Evolutionary conservation across 1,284 basidiomycete species (phyloP), one percentile per base, ranked within the genome.

Genomic region (Cutaneotrichosporon mucoides): DNA sequence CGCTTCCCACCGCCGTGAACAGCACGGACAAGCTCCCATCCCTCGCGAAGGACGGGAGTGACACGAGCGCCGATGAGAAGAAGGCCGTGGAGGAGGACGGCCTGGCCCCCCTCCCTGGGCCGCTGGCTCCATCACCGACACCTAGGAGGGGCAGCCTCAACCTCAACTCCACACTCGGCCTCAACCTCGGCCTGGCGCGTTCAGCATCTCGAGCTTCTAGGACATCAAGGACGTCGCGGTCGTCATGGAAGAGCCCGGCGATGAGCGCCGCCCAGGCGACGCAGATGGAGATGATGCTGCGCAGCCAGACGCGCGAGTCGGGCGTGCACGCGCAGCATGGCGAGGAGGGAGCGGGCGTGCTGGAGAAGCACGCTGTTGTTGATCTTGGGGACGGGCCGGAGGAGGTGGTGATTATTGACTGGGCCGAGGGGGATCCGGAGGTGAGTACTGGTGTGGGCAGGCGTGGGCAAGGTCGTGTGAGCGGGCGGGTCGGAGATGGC

Each of bases 331-430:
- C 35, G 9, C 45, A 7, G 45, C 24, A 24, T 11, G 58, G 49
- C 24, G 59, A 51, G 4, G 38, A 13, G 12, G 49, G 16, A 9
- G 37, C 51, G 34, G 61, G 61, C 7, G 55, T 63, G 40, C 36
- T 57, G 3, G 62, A 63, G 50, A 58, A 55, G 49, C 41, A 24
- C 6, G 36, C 44, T 3, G 33, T 15, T 1, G 52, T 64, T 6
- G 63, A 65, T 41, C 42, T 59, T 9, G 63, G 63, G 1, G 33
- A 59, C 6, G 63, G 63, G 9, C 61, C 58, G 3, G 73, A 73
- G 53, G 69, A 72, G 40, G 69, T 73, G 2, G 55, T 72, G 7
- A 45, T 73, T 5, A 60, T 75, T n/a, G 72, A 73, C 55, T 75
- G 73, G 73, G 33, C 63, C 33, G 59, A 62, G 10, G 55, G 58